Conservation (phyloP, 1,284 basidiomycete genomes). For the Malassezia vespertilionis region DNA sequence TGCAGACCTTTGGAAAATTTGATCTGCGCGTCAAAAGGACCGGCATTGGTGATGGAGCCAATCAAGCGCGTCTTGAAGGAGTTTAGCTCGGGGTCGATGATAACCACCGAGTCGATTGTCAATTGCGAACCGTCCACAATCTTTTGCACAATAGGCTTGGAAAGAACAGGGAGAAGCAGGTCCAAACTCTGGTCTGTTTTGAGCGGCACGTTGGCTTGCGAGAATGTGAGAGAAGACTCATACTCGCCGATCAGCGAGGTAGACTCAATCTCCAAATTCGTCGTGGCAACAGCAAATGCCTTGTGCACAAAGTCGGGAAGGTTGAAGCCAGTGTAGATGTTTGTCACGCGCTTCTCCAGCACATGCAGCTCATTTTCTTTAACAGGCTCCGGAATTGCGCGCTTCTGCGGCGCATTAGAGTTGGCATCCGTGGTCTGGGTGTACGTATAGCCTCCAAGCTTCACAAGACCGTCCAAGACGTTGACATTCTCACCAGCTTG, state of each 20-base stretch:
- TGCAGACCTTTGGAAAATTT: constrained; percentile 58
- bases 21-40: constrained; percentile 66
- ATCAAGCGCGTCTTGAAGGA: constrained; percentile 58
- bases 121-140: constrained; percentile 58
- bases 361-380: constrained; percentile 11
- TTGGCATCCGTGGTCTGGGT: constrained; percentile 7
- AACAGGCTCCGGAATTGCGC: background rate
- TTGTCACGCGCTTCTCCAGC: constrained; percentile 34
- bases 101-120: constrained; percentile 31
- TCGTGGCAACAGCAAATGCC: constrained; percentile 59
- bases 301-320: constrained; percentile 58
- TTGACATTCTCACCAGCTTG: constrained; percentile 57
- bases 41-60: constrained; percentile 62
- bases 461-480: constrained; percentile 61
- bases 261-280: constrained; percentile 57
- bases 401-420: constrained; percentile 7
- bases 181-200: constrained; percentile 58
- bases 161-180: constrained; percentile 61
- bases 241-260: constrained; percentile 61
- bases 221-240: constrained; percentile 57
- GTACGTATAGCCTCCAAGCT: constrained; percentile 57
- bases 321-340: constrained; percentile 55
- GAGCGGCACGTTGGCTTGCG: constrained; percentile 56
- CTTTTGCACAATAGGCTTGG: constrained; percentile 67
- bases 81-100: constrained; percentile 49